Conservation (phyloP, 768 basidiomycete genomes). For the Tricholoma matsutake region DNA sequence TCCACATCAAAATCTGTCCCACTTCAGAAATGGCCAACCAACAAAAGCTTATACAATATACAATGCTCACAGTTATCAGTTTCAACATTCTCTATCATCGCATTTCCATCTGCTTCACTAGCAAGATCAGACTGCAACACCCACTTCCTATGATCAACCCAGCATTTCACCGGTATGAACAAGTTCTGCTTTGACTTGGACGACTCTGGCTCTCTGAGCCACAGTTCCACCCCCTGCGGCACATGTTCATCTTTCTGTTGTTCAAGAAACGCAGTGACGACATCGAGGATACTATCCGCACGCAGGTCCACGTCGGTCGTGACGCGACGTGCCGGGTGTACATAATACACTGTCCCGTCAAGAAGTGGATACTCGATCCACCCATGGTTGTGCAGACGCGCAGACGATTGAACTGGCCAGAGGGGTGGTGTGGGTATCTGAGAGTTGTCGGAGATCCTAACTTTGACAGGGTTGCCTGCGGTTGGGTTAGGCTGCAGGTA, state of each 20-base stretch:
- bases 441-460: constrained; percentile 24
- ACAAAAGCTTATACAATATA: neutral
- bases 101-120: constrained; percentile 24
- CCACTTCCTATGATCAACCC: constrained; percentile 65
- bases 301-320: constrained; percentile 75
- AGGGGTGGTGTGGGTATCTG: constrained; percentile 12
- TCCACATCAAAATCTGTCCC: constrained; percentile 65
- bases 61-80: constrained; percentile 44
- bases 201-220: constrained; percentile 44
- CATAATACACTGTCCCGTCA: constrained; percentile 67
- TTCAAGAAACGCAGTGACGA: constrained; percentile 47
- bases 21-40: neutral
- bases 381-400: constrained; percentile 52
- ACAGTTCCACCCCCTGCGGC: constrained; percentile 50
- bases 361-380: constrained; percentile 78
- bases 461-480: constrained; percentile 10
- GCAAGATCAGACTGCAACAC: constrained; percentile 48
- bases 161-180: constrained; percentile 42
- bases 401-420: constrained; percentile 18
- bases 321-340: constrained; percentile 55
- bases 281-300: constrained; percentile 44
- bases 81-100: constrained; percentile 20
- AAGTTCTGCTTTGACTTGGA: constrained; percentile 17
- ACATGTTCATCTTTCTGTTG: constrained; percentile 26
- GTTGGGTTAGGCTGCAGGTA: constrained; percentile 26